Percentiles rank a stretch among this genome's conserved stretches.
Evolutionary conservation across 306 rosid genomes (phyloP).

Genomic region (Vigna hirtella): DNA sequence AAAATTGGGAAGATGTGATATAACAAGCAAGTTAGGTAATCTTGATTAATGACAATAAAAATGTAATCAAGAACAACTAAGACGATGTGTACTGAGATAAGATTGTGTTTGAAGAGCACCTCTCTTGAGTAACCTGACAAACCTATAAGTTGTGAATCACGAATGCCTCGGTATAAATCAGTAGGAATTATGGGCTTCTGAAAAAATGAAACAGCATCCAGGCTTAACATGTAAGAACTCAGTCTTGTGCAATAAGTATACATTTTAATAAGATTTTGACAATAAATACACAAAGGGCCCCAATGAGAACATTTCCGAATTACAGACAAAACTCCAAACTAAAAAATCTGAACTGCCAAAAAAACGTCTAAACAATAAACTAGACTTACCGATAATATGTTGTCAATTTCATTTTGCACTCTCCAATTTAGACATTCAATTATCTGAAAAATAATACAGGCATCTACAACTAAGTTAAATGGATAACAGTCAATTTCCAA

Average conservation of each 20-base stretch:
- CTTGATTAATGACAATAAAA: background rate
- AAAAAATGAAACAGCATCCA: slow-evolving; percentile 43
- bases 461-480: slow-evolving; percentile 40
- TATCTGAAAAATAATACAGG: slow-evolving; percentile 62
- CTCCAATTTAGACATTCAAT: slow-evolving; percentile 90
- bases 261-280: slow-evolving; percentile 29
- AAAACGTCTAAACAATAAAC: slow-evolving; percentile 28
- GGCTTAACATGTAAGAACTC: slow-evolving; percentile 32
- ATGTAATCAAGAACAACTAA: background rate
- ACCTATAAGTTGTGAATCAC: slow-evolving; percentile 95
- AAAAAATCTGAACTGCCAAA: slow-evolving; percentile 2
- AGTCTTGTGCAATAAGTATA: slow-evolving; percentile 29
- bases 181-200: slow-evolving; percentile 91
- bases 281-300: slow-evolving; percentile 13
- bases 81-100: slow-evolving; percentile 9
- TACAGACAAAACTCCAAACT: slow-evolving; percentile 8
- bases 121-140: slow-evolving; percentile 92
- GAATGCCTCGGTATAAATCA: slow-evolving; percentile 78
- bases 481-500: slow-evolving; percentile 19
- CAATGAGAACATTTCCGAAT: background rate
- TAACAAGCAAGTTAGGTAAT: background rate
- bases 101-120: slow-evolving; percentile 58
- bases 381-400: slow-evolving; percentile 73
- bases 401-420: slow-evolving; percentile 88
- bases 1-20: background rate